Conservation (phyloP, 495 filamentous ascomycete species). For the Talaromyces liani region DNA sequence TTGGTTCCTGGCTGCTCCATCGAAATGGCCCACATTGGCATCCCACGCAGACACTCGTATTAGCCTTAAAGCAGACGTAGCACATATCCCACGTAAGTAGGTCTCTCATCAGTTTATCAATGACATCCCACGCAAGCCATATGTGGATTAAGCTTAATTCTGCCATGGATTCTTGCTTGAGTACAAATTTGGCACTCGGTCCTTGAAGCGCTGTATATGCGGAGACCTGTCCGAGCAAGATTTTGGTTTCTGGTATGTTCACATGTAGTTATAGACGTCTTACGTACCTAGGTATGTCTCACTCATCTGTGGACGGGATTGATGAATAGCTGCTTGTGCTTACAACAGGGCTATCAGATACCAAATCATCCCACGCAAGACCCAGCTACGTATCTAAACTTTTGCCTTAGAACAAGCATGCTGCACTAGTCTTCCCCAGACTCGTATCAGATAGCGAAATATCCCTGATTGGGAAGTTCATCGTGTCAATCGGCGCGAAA, state of each 20-base stretch:
- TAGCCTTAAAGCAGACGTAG: neutral
- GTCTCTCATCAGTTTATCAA: neutral
- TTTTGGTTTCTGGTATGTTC: no score
- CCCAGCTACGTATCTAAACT: neutral
- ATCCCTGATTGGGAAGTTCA: neutral
- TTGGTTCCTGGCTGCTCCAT: neutral
- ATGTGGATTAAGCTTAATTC: neutral
- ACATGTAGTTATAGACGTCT: no score
- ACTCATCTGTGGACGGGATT: no score
- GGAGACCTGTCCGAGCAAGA: no score
- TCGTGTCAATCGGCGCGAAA: neutral
- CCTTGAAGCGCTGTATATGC: no score
- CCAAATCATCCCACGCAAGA: neutral
- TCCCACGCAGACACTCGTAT: neutral
- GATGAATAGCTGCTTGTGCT: no score
- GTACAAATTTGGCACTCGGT: no score
- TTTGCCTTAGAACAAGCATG: no score
- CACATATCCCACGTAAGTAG: conserved; percentile 1
- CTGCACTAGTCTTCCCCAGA: neutral
- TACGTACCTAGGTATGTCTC: no score
- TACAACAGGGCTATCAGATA: no score
- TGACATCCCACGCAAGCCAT: neutral
- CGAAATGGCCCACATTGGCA: neutral
- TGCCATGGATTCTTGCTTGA: neutral
- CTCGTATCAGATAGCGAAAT: neutral